Conservation (phyloP, 2,329 filamentous ascomycete genomes). For the Colletotrichum sidae region DNA sequence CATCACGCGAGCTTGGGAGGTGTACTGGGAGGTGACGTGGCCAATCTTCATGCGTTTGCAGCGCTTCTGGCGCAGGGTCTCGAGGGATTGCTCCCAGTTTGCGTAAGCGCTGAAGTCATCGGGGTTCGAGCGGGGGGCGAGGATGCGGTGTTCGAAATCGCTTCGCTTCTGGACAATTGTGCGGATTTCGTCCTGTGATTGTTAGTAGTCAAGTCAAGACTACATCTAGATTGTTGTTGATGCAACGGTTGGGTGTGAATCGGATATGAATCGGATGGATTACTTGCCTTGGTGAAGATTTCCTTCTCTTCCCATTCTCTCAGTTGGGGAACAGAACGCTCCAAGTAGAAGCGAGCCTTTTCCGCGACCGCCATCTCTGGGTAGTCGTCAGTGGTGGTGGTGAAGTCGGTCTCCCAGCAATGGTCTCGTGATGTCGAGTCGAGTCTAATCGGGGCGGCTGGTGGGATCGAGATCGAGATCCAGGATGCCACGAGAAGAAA, state of each 20-base stretch:
- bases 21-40: conserved; percentile 71
- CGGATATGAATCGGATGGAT: conserved; percentile 35
- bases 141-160: conserved; percentile 91
- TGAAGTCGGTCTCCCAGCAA: neutral
- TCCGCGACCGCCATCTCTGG: conserved; percentile 71
- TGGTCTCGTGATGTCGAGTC: neutral
- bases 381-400: neutral
- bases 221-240: neutral
- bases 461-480: conserved; percentile 15
- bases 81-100: conserved; percentile 76
- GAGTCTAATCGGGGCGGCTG: conserved; percentile 9
- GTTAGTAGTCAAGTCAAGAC: neutral
- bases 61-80: conserved; percentile 83
- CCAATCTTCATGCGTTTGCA: conserved; percentile 84
- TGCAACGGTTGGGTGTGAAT: neutral
- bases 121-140: conserved; percentile 81
- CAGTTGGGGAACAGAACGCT: conserved; percentile 91
- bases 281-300: conserved; percentile 78
- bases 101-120: conserved; percentile 88
- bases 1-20: conserved; percentile 85
- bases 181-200: conserved; percentile 82
- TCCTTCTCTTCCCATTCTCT: conserved; percentile 93
- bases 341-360: conserved; percentile 94
- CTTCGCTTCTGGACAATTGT: conserved; percentile 91
- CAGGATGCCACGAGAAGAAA: conserved; percentile 35